Evolutionary conservation across 345 rosid genomes (phyloP).

Genomic region (Carallia brachiata): DNA sequence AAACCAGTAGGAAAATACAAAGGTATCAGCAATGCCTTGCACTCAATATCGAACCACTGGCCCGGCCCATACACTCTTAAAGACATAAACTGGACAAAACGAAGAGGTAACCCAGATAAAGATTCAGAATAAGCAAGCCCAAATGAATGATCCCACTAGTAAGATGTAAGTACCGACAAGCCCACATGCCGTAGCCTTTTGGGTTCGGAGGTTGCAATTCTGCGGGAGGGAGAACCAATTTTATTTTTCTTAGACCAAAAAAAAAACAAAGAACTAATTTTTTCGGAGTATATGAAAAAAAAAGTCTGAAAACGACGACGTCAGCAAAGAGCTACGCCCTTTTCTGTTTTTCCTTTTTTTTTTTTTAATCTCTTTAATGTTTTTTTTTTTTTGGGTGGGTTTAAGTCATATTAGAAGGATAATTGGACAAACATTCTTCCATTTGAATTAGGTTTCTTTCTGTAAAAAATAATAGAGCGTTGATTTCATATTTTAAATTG

Average conservation of each 20-base stretch:
- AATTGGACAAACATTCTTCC: too few species aligned
- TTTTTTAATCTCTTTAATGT: too few species aligned
- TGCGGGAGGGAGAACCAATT: constrained; percentile 19
- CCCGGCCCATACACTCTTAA: not conserved
- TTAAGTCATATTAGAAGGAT: too few species aligned
- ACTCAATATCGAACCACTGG: not conserved
- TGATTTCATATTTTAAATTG: too few species aligned
- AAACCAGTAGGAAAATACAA: too few species aligned
- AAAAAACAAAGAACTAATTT: not conserved
- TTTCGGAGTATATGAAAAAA: constrained; percentile 46
- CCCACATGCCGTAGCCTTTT: not conserved
- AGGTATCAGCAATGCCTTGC: too few species aligned
- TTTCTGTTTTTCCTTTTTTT: too few species aligned
- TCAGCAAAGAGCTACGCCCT: too few species aligned
- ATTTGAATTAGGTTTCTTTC: too few species aligned
- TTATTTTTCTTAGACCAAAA: too few species aligned
- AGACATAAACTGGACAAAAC: not conserved
- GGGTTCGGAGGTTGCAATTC: constrained; percentile 27
- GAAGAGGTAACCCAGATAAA: constrained; percentile 5
- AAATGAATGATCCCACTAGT: not conserved
- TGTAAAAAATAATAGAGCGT: too few species aligned
- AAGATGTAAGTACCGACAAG: not conserved
- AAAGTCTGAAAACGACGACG: not conserved
- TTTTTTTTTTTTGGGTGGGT: too few species aligned
- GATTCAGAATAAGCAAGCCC: not conserved